Percentiles rank a stretch among this genome's conserved stretches.
These are phyloP conservation scores for Rhodotorula sp. DNA, from an alignment of 1,284 basidiomycete species.

Conservation along the genomic window DNA sequence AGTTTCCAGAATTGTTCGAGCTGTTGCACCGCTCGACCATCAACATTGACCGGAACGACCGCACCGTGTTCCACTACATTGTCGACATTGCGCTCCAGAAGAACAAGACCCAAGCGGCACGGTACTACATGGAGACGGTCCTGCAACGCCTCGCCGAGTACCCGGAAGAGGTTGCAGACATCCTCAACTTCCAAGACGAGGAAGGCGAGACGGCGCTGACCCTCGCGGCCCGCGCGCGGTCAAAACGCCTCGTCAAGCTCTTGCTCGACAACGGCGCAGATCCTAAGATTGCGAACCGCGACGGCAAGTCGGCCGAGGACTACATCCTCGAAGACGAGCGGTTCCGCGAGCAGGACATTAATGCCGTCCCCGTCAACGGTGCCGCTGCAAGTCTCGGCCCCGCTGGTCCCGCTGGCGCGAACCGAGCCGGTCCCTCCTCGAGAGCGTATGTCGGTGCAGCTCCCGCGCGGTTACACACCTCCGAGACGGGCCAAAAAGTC, in stretches of 20 bases:
- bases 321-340: conserved; percentile 99
- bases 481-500: conserved; percentile 79
- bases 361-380: conserved; percentile 1
- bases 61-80: conserved; percentile 98
- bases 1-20: conserved; percentile 97
- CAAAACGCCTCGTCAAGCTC: conserved; percentile 93
- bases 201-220: conserved; percentile 98
- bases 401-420: neutral
- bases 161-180: conserved; percentile 93
- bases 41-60: conserved; percentile 97
- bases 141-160: conserved; percentile 86
- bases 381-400: neutral
- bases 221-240: conserved; percentile 91
- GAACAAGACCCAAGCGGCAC: conserved; percentile 93
- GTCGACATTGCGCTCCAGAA: conserved; percentile 98
- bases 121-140: conserved; percentile 99
- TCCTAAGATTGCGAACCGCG: conserved; percentile 90
- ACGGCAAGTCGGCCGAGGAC: conserved; percentile 96
- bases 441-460: neutral
- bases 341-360: conserved; percentile 59
- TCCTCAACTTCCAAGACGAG: conserved; percentile 99
- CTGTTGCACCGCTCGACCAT: conserved; percentile 93
- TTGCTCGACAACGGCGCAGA: conserved; percentile 96
- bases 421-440: no score
- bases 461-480: conserved; percentile 70